Evolutionary conservation across 768 basidiomycete genomes (phyloP).

Genomic region (Piloderma croceum): DNA sequence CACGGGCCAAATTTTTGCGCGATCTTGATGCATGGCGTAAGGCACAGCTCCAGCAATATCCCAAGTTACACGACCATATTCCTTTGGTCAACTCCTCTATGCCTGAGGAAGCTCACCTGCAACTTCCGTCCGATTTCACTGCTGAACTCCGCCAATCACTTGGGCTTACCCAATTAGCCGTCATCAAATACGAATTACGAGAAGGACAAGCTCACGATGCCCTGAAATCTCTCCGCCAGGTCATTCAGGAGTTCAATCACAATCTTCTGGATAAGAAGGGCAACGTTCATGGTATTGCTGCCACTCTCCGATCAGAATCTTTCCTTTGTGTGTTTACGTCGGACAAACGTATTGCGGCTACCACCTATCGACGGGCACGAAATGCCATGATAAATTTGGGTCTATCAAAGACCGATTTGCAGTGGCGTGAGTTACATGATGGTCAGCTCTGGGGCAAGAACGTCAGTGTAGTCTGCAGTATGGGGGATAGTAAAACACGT

Average conservation of each 20-base stretch:
- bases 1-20: too few species aligned
- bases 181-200: background rate
- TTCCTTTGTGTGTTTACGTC: too few species aligned
- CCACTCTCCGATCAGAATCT: too few species aligned
- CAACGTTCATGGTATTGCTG: background rate
- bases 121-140: conserved; percentile 4
- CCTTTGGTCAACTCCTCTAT: too few species aligned
- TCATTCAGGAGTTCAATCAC: background rate
- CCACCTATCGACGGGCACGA: too few species aligned
- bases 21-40: background rate
- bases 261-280: background rate
- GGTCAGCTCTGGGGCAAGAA: conserved; percentile 16
- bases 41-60: background rate
- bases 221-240: background rate
- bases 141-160: background rate
- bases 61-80: too few species aligned
- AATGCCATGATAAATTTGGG: too few species aligned
- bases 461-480: conserved; percentile 6
- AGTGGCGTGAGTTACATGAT: conserved; percentile 14
- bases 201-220: conserved; percentile 2
- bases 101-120: conserved; percentile 1
- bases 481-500: conserved; percentile 15
- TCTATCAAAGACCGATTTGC: conserved; percentile 6
- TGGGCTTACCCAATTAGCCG: background rate
- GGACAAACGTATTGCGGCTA: too few species aligned